These are phyloP conservation scores for Microthlaspi erraticum DNA, from an alignment of 345 rosid species.

Conservation along the genomic window DNA sequence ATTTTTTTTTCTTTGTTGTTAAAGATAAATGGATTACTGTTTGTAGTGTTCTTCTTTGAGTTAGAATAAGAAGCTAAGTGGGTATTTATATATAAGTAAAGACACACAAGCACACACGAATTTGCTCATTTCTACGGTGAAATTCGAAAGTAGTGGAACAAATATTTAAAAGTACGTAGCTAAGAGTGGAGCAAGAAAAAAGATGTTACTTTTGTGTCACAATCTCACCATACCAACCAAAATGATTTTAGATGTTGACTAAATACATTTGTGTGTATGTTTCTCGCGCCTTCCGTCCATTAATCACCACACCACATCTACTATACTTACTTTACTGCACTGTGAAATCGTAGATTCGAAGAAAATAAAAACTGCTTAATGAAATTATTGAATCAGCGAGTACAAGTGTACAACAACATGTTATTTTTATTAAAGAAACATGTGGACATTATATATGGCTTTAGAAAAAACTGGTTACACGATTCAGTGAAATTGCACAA, in stretches of 20 bases:
- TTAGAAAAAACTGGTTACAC: neutral
- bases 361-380: neutral
- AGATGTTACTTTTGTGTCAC: slow-evolving; percentile 40
- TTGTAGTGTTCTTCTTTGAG: slow-evolving; percentile 13
- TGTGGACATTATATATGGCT: neutral
- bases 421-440: neutral
- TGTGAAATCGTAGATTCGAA: slow-evolving; percentile 1
- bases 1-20: too few species aligned
- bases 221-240: slow-evolving; percentile 31
- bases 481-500: neutral
- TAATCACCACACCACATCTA: neutral
- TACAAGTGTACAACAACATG: too few species aligned
- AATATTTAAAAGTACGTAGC: slow-evolving; percentile 17
- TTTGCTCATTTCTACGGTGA: neutral
- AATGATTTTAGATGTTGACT: slow-evolving; percentile 20
- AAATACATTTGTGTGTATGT: neutral
- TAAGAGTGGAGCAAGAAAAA: slow-evolving; percentile 22
- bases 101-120: slow-evolving; percentile 17
- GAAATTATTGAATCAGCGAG: neutral
- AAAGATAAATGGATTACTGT: neutral
- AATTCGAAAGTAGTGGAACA: slow-evolving; percentile 16
- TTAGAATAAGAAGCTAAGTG: slow-evolving; percentile 30
- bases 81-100: slow-evolving; percentile 35
- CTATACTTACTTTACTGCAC: neutral
- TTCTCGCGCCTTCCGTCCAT: slow-evolving; percentile 23